Percentiles rank a stretch among this genome's conserved stretches.
Conservation (phyloP, 331 rosid species). For the Quercus tomentella region DNA sequence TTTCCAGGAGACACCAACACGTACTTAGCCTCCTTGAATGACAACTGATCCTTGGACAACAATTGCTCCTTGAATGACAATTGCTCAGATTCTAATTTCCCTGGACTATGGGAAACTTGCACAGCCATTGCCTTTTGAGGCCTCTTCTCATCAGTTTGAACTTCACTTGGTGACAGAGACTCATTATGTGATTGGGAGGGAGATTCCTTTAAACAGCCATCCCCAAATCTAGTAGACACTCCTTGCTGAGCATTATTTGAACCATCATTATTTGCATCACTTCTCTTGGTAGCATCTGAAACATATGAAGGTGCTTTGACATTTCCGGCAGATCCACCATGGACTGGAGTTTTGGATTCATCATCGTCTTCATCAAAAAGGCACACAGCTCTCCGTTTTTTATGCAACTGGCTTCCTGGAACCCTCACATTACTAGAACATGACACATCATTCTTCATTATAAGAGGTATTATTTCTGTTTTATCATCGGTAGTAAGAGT, state of each 20-base stretch:
- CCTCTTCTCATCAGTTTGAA: constrained; percentile 34
- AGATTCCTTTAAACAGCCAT: constrained; percentile 38
- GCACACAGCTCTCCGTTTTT: constrained; percentile 84
- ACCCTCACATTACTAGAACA: constrained; percentile 27
- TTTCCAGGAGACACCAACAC: constrained; percentile 53
- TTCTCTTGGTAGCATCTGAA: constrained; percentile 47
- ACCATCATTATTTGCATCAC: constrained; percentile 31
- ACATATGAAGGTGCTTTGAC: constrained; percentile 38
- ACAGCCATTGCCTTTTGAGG: constrained; percentile 31
- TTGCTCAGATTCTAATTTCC: constrained; percentile 46
- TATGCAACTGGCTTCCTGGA: constrained; percentile 35
- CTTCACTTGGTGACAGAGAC: constrained; percentile 32
- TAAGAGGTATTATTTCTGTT: constrained; percentile 31
- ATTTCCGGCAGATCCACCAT: constrained; percentile 72
- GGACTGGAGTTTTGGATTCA: constrained; percentile 82
- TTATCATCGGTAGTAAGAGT: constrained; percentile 41
- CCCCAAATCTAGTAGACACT: constrained; percentile 37
- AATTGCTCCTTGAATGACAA: constrained; percentile 34
- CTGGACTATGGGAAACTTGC: constrained; percentile 37
- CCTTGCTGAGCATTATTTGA: constrained; percentile 34
- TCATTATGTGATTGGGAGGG: constrained; percentile 38
- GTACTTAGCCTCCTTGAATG: constrained; percentile 47
- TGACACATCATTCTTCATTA: constrained; percentile 34
- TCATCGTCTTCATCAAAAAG: constrained; percentile 68
- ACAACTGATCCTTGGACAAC: constrained; percentile 41